Evolutionary conservation across 2,329 filamentous ascomycete species (phyloP).

Genomic region (Sordariomycetes sp.): DNA sequence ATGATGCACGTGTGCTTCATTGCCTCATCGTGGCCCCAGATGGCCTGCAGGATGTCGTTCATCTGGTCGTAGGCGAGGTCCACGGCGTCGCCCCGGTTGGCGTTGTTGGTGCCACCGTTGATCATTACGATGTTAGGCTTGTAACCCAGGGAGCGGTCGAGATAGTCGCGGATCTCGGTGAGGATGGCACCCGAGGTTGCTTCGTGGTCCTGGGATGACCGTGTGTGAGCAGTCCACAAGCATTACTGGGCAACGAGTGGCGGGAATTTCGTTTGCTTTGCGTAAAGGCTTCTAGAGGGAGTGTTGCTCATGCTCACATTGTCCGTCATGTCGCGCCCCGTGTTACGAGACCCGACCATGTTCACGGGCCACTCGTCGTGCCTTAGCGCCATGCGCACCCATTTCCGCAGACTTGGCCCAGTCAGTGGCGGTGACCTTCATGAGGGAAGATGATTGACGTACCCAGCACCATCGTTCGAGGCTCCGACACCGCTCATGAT

Average conservation of each 20-base stretch:
- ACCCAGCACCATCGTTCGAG: conserved; percentile 12
- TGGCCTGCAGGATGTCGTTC: conserved; percentile 7
- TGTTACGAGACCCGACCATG: conserved; percentile 25
- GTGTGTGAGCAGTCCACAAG: background rate
- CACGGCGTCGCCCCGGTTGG: conserved; percentile 7
- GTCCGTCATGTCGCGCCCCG: conserved; percentile 22
- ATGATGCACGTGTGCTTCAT: conserved; percentile 8
- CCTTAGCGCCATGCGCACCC: conserved; percentile 14
- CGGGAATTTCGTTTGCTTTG: background rate
- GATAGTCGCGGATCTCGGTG: background rate
- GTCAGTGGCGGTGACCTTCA: conserved; percentile 13
- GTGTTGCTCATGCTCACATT: background rate
- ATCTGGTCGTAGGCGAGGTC: conserved; percentile 7
- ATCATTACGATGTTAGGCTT: conserved; percentile 11
- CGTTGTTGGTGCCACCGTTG: conserved; percentile 12
- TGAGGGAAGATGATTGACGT: background rate
- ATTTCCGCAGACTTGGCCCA: conserved; percentile 14
- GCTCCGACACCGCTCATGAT: conserved; percentile 19
- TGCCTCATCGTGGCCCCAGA: conserved; percentile 4
- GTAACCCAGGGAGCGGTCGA: background rate
- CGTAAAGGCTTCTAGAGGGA: background rate
- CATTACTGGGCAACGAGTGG: background rate
- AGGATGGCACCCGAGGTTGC: background rate
- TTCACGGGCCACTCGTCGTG: conserved; percentile 15
- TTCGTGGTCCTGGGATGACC: conserved; percentile 1